Evolutionary conservation across 2,329 filamentous ascomycete species (phyloP).

Genomic region (Aspergillus pseudotamarii): DNA sequence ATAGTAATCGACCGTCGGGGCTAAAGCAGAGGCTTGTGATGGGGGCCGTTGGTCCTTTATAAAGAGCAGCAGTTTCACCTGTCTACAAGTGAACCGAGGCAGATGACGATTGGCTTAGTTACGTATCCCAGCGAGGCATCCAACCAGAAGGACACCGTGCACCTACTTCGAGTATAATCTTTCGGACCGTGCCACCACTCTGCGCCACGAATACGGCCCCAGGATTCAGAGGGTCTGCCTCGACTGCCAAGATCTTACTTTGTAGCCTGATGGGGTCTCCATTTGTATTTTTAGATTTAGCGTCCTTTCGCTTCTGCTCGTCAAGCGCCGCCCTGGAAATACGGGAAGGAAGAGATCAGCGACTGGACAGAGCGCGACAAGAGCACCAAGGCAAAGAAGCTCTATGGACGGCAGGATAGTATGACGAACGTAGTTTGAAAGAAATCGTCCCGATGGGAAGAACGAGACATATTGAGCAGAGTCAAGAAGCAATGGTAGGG

Average conservation of each 20-base stretch:
- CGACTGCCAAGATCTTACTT: slow-evolving; percentile 81
- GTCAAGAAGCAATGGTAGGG: too few species aligned
- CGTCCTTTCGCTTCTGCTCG: slow-evolving; percentile 64
- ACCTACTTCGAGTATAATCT: slow-evolving; percentile 75
- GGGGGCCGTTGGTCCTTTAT: slow-evolving; percentile 76
- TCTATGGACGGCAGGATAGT: slow-evolving; percentile 4
- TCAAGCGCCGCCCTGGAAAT: slow-evolving; percentile 49
- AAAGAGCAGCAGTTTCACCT: slow-evolving; percentile 53
- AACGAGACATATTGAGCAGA: slow-evolving; percentile 60
- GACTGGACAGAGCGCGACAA: background rate
- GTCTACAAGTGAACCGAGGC: slow-evolving; percentile 37
- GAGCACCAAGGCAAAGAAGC: background rate
- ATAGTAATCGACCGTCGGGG: slow-evolving; percentile 61
- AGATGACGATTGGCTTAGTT: slow-evolving; percentile 17
- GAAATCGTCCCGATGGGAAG: slow-evolving; percentile 76
- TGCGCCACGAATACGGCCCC: slow-evolving; percentile 77
- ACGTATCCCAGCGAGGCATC: slow-evolving; percentile 8
- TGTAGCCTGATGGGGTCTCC: slow-evolving; percentile 78
- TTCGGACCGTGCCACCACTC: slow-evolving; percentile 78
- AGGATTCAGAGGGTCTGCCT: slow-evolving; percentile 65
- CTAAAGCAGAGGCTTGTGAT: slow-evolving; percentile 75
- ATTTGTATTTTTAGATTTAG: slow-evolving; percentile 77
- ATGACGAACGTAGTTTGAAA: slow-evolving; percentile 83
- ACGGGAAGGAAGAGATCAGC: slow-evolving; percentile 15
- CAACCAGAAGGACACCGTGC: slow-evolving; percentile 21